Base-by-base conservation (phyloP, 1,139 yeast species). In the Candida neerlandica region DNA sequence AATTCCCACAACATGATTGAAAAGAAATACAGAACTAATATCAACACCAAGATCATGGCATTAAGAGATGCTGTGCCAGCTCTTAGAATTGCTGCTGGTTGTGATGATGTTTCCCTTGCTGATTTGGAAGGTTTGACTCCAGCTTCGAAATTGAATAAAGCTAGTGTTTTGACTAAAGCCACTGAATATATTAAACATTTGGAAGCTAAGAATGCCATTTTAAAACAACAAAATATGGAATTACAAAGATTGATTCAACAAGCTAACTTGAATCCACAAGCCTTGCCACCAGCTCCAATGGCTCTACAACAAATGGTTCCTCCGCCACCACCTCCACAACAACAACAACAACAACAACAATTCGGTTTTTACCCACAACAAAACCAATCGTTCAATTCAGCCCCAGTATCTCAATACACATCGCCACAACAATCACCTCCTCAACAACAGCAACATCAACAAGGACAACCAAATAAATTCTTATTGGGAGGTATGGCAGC, bases 71-170 rank as follows among this genome's bases (percentile, higher is more conserved):
- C 89, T 39, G 94, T 87, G 23, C 95, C 95, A 1, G 72, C 86
- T 2, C 70, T 82, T 47, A 69, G 84, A 51, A 78, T 81, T 29
- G 73, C 73, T 51, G 72, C 71, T 16, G 79, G 80, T 15, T 62
- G 64, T 26, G 73, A 68, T 39, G 74, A 74, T 50, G 65, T 72
- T 26, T 63, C 70, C 12, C 56, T 74, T 38, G 72, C 75, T 9
- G 86, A 85, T 54, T 71, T 91, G 54, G 97, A 90, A 59, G 97
- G 97, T 1, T 76, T 91, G 51, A 79, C 85, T n/a, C 97, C 97
- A 0, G 96, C 97, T 2, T 74, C 82, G 47, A 90, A 89, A 63
- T 76, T 91, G 57, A 91, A 90, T 69, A 92, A 92, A 66, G 97
- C 97, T 6, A 86, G 90, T 45, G 91, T 92, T 27, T 76, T 92